These are phyloP conservation scores for Trichoderma atroviride DNA, from an alignment of 2,329 filamentous ascomycete species.

Conservation along the genomic window DNA sequence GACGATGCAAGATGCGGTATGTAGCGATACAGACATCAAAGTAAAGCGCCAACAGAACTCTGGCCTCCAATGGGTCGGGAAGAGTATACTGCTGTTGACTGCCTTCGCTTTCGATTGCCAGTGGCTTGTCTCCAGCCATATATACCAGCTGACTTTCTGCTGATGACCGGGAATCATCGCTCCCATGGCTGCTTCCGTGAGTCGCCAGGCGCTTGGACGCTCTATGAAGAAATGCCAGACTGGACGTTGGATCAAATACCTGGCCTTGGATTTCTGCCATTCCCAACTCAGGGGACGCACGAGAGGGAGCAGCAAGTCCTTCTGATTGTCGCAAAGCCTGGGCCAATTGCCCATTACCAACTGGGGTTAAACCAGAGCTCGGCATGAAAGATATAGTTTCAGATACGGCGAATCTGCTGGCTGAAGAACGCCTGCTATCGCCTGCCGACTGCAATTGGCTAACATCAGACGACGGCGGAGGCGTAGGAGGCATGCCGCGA, in stretches of 20 bases:
- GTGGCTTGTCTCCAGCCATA: conserved; percentile 55
- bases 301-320: conserved; percentile 39
- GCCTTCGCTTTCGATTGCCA: conserved; percentile 36
- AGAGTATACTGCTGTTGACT: conserved; percentile 42
- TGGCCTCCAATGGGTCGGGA: conserved; percentile 40
- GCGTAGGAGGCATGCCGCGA: conserved; percentile 40
- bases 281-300: conserved; percentile 48
- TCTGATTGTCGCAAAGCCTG: background rate
- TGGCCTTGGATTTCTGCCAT: conserved; percentile 56
- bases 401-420: background rate
- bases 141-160: conserved; percentile 49
- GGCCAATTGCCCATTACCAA: background rate
- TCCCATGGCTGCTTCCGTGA: conserved; percentile 38
- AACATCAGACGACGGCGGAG: conserved; percentile 32
- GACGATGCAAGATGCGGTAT: conserved; percentile 59
- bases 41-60: conserved; percentile 51
- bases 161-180: conserved; percentile 29
- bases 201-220: conserved; percentile 54
- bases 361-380: background rate
- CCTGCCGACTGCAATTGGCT: background rate
- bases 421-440: background rate
- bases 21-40: conserved; percentile 64
- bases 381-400: background rate
- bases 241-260: conserved; percentile 55
- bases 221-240: conserved; percentile 55